Percentiles rank a stretch among this genome's conserved stretches.
Evolutionary conservation across 1,139 yeast genomes (phyloP).

Genomic region (Hansenula sp.): DNA sequence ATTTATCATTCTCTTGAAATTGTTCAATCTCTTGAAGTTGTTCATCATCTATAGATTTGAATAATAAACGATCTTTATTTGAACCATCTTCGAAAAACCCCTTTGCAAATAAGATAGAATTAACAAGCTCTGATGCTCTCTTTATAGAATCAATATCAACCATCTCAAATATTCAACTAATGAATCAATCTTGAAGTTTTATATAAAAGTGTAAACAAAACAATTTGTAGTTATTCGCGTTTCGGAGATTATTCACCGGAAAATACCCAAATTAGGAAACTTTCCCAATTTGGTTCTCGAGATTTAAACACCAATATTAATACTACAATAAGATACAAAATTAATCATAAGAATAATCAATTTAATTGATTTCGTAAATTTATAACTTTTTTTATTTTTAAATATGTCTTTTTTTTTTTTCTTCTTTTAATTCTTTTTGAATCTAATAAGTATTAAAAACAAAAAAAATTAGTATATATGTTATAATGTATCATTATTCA

Average conservation of each 20-base stretch:
- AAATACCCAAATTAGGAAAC: not conserved
- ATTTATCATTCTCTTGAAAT: conserved; percentile 33
- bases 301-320: too few relatives aligned
- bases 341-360: not conserved
- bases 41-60: conserved; percentile 5
- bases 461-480: too few relatives aligned
- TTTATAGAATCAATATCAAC: conserved; percentile 4
- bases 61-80: conserved; percentile 2
- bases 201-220: conserved; percentile 1
- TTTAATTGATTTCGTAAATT: not conserved
- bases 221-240: not conserved
- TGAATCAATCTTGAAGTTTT: not conserved
- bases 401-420: too few relatives aligned
- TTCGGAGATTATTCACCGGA: not conserved
- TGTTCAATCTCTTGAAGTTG: not conserved
- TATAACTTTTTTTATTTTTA: not conserved
- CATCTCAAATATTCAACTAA: too few relatives aligned
- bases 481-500: too few relatives aligned
- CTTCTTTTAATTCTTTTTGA: too few relatives aligned
- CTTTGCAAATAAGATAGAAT: conserved; percentile 10
- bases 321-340: not conserved
- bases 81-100: conserved; percentile 10
- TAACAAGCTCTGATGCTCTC: conserved; percentile 10
- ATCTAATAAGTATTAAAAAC: too few relatives aligned
- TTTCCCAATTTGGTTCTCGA: not conserved